Base-by-base conservation (phyloP, 805 yeast species). In the Helenozyma baotianmanensis region DNA sequence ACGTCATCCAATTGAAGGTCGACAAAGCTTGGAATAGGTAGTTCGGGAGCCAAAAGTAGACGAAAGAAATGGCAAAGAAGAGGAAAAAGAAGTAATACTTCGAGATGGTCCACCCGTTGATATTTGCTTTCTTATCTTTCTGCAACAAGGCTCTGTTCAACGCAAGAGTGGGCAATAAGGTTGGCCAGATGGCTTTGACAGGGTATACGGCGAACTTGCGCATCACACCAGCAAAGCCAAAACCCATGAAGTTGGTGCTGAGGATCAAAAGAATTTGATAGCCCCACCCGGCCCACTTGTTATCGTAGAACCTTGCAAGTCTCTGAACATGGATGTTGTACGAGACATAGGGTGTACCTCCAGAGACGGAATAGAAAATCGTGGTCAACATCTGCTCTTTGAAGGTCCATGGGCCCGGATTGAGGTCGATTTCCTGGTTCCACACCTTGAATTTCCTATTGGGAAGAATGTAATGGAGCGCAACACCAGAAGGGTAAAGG, bases 371-470 rank as follows among this genome's bases (percentile, higher is more conserved):
- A 45, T 50, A 61, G 47, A 60, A 59, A 18, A 68, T 48, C 6
- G 85, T 74, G 2, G 80, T 63, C 37, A 80, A 64, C 78, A 78
- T 76, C 52, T 80, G 86, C 47, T 79, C 85, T 49, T 79, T 79
- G 41, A 54, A 62, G 18, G 66, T 59, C 80, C 82, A 80, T 9
- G 81, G 80, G 9, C 84, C 82, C 3, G 80, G 81, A 51, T 76
- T 76, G 33, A 78, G 51, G 6, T 42, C 47, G 66, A 61, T 37
- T 56, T 47, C 42, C 65, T 59, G 18, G 48, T 58, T 31, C 77
- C 46, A 47, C 24, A 51, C 40, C 27, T 30, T 51, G 37, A 52
- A 40, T 22, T 39, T 38, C 48, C 45, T 61, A 30, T 68, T 62
- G 18, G 81, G 80, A 17, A 74, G 35, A 28, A 59, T 56, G 21